Evolutionary conservation across 805 yeast genomes (phyloP), one percentile per base, ranked within the genome.

Genomic region (Starmerella apis): DNA sequence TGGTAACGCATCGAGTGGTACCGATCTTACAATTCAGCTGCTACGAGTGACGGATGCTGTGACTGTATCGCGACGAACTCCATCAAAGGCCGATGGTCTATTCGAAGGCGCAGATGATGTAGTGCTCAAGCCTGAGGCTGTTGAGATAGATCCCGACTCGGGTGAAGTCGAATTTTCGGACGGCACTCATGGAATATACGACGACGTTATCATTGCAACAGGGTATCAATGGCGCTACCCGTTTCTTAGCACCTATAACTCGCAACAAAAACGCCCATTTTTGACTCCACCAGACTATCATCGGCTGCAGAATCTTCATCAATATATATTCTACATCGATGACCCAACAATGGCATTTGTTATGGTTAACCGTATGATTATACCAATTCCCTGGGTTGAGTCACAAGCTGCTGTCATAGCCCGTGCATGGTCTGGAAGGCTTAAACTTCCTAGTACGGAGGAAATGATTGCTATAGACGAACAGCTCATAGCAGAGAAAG

Each of bases 1-100:
- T 18, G 94, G 94, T 0, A 80, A 79, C 59, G 78, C 81, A 10
- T 81, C 90, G 2, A 79, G 86, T 24, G 95, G 88, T 19, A 74
- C 77, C 24, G 95, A 86, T 61, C 68, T 83, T 30, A 76, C 86
- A 1, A 72, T 71, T 48, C 87, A 83, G 60, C 60, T 80, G 16
- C 74, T 79, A 1, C 67, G 69, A 2, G 59, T 49, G 2, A 66
- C 76, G 36, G 65, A 71, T 13, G 51, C 59, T 46, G 68, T 79
- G 13, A 72, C 74, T 58, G 71, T 77, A 52, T 72, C 80, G 16
- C 66, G 71, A 10, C 66, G 83, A 53, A 72, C 38, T 1, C 54
- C 33, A 5, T 77, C 77, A 1, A 59, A 65, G 30, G 70, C 69
- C 53, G 70, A 67, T 0, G 31, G 20, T 1, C 25, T 59, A 65